Conservation (phyloP, 441 rosid genomes). For the Croton setiger region DNA sequence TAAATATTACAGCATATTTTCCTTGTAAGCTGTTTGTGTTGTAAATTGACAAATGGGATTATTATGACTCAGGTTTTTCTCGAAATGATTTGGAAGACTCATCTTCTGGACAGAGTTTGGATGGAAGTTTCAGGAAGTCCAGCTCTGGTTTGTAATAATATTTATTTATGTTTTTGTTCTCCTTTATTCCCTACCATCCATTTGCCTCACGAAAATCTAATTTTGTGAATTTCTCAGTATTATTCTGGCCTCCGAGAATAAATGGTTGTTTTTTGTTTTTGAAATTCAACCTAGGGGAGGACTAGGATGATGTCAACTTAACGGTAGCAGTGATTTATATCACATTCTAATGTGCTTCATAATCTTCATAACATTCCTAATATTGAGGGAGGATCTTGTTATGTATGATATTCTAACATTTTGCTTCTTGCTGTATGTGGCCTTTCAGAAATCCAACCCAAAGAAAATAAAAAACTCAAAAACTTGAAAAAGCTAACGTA, state of each 20-base stretch:
- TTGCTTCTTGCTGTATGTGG: background rate
- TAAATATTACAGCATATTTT: background rate
- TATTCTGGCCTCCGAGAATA: background rate
- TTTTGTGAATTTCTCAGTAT: background rate
- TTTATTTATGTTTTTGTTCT: background rate
- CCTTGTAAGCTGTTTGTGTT: background rate
- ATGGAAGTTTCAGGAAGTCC: conserved; percentile 53
- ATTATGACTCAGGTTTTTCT: conserved; percentile 33
- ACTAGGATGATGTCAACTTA: background rate
- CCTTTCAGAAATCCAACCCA: background rate
- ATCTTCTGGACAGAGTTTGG: conserved; percentile 44
- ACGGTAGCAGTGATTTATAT: background rate
- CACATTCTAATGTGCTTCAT: background rate
- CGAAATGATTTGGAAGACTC: conserved; percentile 40
- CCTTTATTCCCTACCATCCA: background rate
- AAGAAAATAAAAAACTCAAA: background rate
- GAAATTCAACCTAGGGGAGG: background rate
- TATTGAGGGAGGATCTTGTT: too few species aligned
- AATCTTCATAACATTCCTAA: background rate
- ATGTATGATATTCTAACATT: background rate
- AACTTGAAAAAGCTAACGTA: background rate
- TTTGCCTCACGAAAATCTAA: background rate
- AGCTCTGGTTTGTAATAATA: conserved; percentile 49
- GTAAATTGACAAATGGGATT: background rate
- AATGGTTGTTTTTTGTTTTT: background rate